These are phyloP conservation scores for Fistulina hepatica DNA, from an alignment of 1,284 basidiomycete species.

Conservation along the genomic window DNA sequence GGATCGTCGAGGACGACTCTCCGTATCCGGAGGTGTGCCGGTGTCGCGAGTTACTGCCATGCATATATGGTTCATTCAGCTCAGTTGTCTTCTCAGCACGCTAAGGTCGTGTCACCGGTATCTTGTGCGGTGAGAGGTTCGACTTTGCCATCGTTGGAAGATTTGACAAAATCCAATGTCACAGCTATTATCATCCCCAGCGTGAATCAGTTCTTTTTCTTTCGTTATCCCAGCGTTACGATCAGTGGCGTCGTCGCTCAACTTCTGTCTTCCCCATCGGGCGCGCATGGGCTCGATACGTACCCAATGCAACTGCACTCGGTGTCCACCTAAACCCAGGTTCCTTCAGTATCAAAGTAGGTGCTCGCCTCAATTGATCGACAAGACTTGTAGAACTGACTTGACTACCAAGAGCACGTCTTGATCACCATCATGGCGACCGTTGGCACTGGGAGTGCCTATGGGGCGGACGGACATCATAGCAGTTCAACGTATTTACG, in stretches of 20 bases:
- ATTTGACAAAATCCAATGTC: too few species aligned
- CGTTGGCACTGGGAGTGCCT: not conserved
- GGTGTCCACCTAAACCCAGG: not conserved
- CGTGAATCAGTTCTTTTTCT: slow-evolving; percentile 3
- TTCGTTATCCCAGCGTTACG: not conserved
- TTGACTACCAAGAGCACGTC: slow-evolving; percentile 30
- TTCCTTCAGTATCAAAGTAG: slow-evolving; percentile 1
- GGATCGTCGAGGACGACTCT: slow-evolving; percentile 36
- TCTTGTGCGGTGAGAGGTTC: slow-evolving; percentile 37
- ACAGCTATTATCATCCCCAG: not conserved
- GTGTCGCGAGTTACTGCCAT: slow-evolving; percentile 16
- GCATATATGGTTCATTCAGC: slow-evolving; percentile 23
- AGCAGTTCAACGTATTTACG: not conserved
- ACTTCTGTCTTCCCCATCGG: not conserved
- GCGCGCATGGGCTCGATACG: not conserved
- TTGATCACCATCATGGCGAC: not conserved
- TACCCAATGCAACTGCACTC: not conserved
- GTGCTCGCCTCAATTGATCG: too few species aligned
- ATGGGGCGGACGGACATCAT: not conserved
- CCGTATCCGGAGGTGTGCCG: slow-evolving; percentile 48
- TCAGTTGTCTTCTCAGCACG: slow-evolving; percentile 36
- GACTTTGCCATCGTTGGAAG: too few species aligned
- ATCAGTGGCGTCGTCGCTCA: not conserved
- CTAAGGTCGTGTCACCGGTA: slow-evolving; percentile 36
- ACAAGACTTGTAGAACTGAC: slow-evolving; percentile 25